phyloP scores from a whole-genome alignment of 768 basidiomycete species.

The Leccinum barrowsii region DNA sequence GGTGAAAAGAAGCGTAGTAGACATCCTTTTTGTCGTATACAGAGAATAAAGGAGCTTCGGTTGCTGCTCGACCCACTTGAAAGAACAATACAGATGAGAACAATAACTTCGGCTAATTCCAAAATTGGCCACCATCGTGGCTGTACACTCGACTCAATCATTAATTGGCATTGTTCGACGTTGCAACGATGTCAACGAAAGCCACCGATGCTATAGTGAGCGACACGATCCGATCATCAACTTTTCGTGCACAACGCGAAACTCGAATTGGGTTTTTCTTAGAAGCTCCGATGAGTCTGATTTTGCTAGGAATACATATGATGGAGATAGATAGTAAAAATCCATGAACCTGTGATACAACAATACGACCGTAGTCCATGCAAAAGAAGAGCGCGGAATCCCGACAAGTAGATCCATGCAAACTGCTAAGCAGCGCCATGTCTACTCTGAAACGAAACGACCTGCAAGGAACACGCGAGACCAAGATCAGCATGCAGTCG shows the following conservation, averaged over 20 bases:
- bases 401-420: neutral
- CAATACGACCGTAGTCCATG: constrained; percentile 15
- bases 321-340: neutral
- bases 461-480: constrained; percentile 6
- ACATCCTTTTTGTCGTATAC: constrained; percentile 30
- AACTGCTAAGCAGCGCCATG: neutral
- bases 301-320: constrained; percentile 14
- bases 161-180: neutral
- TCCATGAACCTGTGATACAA: constrained; percentile 12
- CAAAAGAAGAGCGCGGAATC: neutral
- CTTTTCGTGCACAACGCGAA: neutral
- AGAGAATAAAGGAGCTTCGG: constrained; percentile 23
- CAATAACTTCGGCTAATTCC: constrained; percentile 24
- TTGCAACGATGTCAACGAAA: neutral
- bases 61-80: constrained; percentile 16
- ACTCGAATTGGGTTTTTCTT: neutral
- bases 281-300: neutral
- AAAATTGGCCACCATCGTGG: constrained; percentile 5
- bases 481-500: constrained; percentile 8
- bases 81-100: constrained; percentile 24
- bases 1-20: neutral
- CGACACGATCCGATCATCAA: neutral
- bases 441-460: neutral
- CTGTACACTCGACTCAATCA: constrained; percentile 3
- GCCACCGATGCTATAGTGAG: neutral